Evolutionary conservation across 169 alveolate genomes (phyloP).

Genomic region (Cryptosporidium muris): DNA sequence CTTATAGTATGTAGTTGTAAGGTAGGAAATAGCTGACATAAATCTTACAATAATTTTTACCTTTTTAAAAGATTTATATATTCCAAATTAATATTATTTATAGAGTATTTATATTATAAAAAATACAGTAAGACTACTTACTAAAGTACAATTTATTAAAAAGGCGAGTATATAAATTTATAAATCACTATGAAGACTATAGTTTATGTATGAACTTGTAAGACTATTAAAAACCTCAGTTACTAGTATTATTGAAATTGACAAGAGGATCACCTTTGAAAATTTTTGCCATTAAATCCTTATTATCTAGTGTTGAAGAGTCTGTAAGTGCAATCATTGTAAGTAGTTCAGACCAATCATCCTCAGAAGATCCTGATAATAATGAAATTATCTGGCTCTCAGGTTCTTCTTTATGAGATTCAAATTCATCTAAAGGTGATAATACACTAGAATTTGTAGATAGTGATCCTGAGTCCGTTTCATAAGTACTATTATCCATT

Average conservation of each 20-base stretch:
- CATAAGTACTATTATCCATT: not conserved
- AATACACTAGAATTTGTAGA: not conserved
- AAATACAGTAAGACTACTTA: not conserved
- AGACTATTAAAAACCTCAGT: not conserved
- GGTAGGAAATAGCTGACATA: too few relatives aligned
- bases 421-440: not conserved
- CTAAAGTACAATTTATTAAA: not conserved
- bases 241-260: not conserved
- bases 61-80: too few relatives aligned
- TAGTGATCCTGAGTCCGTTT: not conserved
- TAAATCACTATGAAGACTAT: not conserved
- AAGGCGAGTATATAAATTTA: not conserved
- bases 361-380: too few relatives aligned
- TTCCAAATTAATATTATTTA: too few relatives aligned
- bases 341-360: conserved; percentile 7
- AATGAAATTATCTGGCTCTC: not conserved
- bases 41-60: too few relatives aligned
- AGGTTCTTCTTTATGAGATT: not conserved
- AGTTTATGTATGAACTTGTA: too few relatives aligned
- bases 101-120: too few relatives aligned
- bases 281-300: not conserved
- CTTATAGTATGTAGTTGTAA: too few relatives aligned
- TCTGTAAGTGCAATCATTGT: conserved; percentile 56
- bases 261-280: not conserved
- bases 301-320: conserved; percentile 29